These are phyloP conservation scores for Termitomyces sp. DNA, from an alignment of 768 basidiomycete genomes.

Conservation along the genomic window DNA sequence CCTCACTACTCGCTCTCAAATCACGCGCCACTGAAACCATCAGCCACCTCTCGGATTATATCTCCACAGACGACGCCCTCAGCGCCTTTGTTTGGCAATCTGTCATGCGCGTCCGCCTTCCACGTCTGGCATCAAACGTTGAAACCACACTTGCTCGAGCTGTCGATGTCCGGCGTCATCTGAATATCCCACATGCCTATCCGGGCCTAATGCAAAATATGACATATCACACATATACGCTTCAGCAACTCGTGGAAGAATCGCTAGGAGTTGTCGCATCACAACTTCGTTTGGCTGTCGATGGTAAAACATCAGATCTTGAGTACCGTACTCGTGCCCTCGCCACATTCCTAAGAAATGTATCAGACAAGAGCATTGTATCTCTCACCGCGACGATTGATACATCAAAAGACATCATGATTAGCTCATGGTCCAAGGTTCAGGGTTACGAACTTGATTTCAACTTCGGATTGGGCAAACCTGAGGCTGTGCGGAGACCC, in stretches of 20 bases:
- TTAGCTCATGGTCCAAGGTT: constrained; percentile 23
- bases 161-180: constrained; percentile 18
- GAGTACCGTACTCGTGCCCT: constrained; percentile 15
- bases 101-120: constrained; percentile 18
- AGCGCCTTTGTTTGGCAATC: constrained; percentile 22
- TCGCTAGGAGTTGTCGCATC: constrained; percentile 18
- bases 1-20: constrained; percentile 13
- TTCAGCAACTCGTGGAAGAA: constrained; percentile 8
- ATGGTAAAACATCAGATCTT: constrained; percentile 14
- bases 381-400: constrained; percentile 15
- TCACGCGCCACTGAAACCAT: constrained; percentile 10
- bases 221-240: constrained; percentile 14
- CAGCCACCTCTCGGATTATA: constrained; percentile 9
- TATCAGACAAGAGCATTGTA: constrained; percentile 9
- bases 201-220: constrained; percentile 22
- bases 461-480: constrained; percentile 16
- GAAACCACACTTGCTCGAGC: constrained; percentile 18
- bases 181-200: constrained; percentile 16
- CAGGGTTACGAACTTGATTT: constrained; percentile 19
- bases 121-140: constrained; percentile 11
- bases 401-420: constrained; percentile 17
- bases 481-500: constrained; percentile 22
- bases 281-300: constrained; percentile 17
- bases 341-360: constrained; percentile 14
- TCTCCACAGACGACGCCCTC: constrained; percentile 23